Evolutionary conservation across 495 filamentous ascomycete genomes (phyloP).

Genomic region (Aspergillus carlsbadensis): DNA sequence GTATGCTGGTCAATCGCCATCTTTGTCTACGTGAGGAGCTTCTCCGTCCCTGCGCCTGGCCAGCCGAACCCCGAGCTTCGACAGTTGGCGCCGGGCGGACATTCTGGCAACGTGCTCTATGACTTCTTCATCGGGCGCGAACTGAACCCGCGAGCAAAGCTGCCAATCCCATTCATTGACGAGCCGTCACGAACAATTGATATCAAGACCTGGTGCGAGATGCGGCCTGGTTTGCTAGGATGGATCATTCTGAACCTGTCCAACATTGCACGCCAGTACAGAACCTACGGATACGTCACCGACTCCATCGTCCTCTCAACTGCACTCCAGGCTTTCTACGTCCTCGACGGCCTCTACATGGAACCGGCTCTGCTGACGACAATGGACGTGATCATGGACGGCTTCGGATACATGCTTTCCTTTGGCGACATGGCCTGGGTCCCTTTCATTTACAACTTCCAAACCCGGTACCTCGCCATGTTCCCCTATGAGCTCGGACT

Average conservation of each 20-base stretch:
- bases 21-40: slow-evolving; percentile 79
- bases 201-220: slow-evolving; percentile 86
- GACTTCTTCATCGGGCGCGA: slow-evolving; percentile 98
- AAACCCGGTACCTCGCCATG: slow-evolving; percentile 82
- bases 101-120: slow-evolving; percentile 83
- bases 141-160: slow-evolving; percentile 82
- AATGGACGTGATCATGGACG: slow-evolving; percentile 93
- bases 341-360: slow-evolving; percentile 84
- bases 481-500: slow-evolving; percentile 77
- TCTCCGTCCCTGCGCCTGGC: slow-evolving; percentile 67
- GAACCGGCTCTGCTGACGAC: slow-evolving; percentile 91
- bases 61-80: slow-evolving; percentile 62
- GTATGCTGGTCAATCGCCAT: slow-evolving; percentile 66
- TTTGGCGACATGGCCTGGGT: slow-evolving; percentile 96
- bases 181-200: slow-evolving; percentile 64
- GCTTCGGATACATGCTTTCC: slow-evolving; percentile 94
- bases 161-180: slow-evolving; percentile 68
- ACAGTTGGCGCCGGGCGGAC: slow-evolving; percentile 76
- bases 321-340: slow-evolving; percentile 76
- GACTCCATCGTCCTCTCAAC: slow-evolving; percentile 86
- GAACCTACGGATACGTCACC: slow-evolving; percentile 74
- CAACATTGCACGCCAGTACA: slow-evolving; percentile 86
- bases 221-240: slow-evolving; percentile 86
- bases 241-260: slow-evolving; percentile 88
- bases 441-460: slow-evolving; percentile 84